Percentiles rank a stretch among this genome's conserved stretches.
These are phyloP conservation scores for Scutellaria galericulata DNA, from an alignment of 257 asterid genomes.

Conservation along the genomic window DNA sequence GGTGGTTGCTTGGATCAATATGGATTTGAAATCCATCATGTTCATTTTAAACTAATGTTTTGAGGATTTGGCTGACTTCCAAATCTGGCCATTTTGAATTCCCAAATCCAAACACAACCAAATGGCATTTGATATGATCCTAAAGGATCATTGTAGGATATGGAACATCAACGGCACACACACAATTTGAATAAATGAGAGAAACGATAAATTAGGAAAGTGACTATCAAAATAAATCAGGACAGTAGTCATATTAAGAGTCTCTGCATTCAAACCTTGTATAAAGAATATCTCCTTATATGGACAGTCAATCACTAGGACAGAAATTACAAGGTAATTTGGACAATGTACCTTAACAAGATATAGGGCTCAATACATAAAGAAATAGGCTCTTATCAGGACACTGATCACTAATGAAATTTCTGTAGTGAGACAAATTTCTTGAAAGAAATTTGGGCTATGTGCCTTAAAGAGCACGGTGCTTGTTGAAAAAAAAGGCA, in stretches of 20 bases:
- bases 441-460: slow-evolving; percentile 16
- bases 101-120: too few species aligned
- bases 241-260: slow-evolving; percentile 28
- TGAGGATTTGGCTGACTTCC: too few species aligned
- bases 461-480: slow-evolving; percentile 30
- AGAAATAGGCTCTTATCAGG: slow-evolving; percentile 29
- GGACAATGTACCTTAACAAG: slow-evolving; percentile 36
- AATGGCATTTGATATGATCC: not conserved
- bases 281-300: slow-evolving; percentile 34
- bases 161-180: not conserved
- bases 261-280: slow-evolving; percentile 34
- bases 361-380: slow-evolving; percentile 18
- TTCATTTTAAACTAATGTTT: too few species aligned
- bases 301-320: slow-evolving; percentile 44
- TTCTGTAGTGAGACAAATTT: slow-evolving; percentile 9
- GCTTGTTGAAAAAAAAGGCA: slow-evolving; percentile 4
- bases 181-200: slow-evolving; percentile 7
- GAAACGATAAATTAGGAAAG: slow-evolving; percentile 31
- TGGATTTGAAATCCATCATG: too few species aligned
- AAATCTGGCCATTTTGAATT: too few species aligned
- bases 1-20: too few species aligned
- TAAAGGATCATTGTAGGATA: not conserved
- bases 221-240: slow-evolving; percentile 22
- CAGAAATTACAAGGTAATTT: slow-evolving; percentile 24
- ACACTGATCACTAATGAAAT: slow-evolving; percentile 29